Base-by-base conservation (phyloP, 75 land plant species). In the Selaginella tamariscina region DNA sequence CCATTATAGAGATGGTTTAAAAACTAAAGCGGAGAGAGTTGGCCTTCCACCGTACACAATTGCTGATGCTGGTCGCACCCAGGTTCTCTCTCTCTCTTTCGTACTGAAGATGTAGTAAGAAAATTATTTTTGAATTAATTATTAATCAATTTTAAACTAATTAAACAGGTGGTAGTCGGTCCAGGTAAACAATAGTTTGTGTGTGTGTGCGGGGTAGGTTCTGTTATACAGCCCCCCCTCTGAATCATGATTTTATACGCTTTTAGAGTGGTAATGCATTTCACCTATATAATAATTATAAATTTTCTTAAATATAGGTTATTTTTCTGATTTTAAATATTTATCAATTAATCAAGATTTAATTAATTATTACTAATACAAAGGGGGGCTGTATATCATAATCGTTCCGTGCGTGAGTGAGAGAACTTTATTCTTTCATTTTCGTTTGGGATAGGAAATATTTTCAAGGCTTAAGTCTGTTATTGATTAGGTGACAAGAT, bases 41-140 rank as follows among this genome's bases (percentile, higher is more conserved):
- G 96, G 98, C 44, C 96, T 94, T 65, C 98, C 91, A 71, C 87
- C 91, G 64, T 85, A 83, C 73, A 76, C 83, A 64, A 91, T 94
- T 62, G 85, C 96, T 62, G 98, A 94, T 82, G 98, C 98, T 31
- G 98, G 98, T 31, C 86, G 98, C 29, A 94, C 98, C 28, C 96
- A 94, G 97, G 98, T 94, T 15, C 5, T 15, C 15, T 39, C 15
- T 39, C 15, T 39, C 15, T 39, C 49, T 39, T 39, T 39, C 49
- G 49, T 39, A 5, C 49, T 39, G 5, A 5, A 5, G 5, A 5
- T 39, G 49, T 39, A 5, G 11, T 39, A 5, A 39, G 49, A 15
- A 5, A n/a, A n/a, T 39, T 39, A 15, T 15, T 39, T 5, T 15
- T 39, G 49, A 39, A 39, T 5, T 5, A 39, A 39, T 5, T 15